Conservation (phyloP, 2,329 filamentous ascomycete species). For the Fusarium bactridioides region DNA sequence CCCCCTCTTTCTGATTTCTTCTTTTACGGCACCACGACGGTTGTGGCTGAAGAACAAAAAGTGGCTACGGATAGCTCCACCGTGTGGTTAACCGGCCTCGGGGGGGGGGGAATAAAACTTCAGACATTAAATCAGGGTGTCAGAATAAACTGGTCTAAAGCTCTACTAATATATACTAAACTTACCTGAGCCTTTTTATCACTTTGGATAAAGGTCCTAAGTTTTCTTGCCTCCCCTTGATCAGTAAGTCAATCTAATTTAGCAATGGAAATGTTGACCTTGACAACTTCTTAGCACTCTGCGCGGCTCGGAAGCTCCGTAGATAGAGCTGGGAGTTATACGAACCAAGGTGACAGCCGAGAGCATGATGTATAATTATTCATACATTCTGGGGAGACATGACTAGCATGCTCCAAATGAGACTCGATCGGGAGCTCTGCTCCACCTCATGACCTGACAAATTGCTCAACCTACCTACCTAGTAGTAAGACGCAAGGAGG, state of each 20-base stretch:
- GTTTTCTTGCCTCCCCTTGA: not conserved
- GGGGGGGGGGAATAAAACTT: not conserved
- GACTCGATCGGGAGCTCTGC: not conserved
- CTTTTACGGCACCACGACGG: slow-evolving; percentile 15
- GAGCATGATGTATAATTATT: not conserved
- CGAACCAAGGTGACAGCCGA: not conserved
- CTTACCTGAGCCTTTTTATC: not conserved
- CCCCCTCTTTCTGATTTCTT: not conserved
- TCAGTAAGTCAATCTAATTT: not conserved
- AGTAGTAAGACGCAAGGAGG: not conserved
- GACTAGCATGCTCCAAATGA: not conserved
- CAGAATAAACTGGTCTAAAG: not conserved
- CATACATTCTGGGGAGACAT: not conserved
- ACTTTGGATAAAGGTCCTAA: not conserved
- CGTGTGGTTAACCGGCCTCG: not conserved
- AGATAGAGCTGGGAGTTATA: not conserved
- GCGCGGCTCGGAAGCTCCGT: not conserved
- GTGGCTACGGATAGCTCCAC: slow-evolving; percentile 1
- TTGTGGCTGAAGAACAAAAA: slow-evolving; percentile 9
- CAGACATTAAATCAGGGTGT: not conserved
- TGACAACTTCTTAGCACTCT: not conserved
- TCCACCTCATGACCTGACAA: not conserved
- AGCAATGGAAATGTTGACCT: not conserved
- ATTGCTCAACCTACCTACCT: not conserved
- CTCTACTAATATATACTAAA: not conserved